These are phyloP conservation scores for Pseudogymnoascus sp. DNA, from an alignment of 2,329 filamentous ascomycete species.

Conservation along the genomic window DNA sequence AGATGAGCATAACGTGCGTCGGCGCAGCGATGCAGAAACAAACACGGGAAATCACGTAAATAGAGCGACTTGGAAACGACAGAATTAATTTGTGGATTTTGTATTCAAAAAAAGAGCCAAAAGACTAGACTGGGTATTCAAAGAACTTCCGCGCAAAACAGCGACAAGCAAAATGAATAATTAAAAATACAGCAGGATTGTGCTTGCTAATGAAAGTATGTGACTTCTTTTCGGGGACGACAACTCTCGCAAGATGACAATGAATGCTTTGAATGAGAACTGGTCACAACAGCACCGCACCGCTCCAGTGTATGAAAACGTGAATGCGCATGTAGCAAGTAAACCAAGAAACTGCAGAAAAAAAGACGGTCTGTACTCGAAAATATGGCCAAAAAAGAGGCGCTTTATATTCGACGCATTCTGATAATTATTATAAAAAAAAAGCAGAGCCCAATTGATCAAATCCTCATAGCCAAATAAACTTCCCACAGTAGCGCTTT, in stretches of 20 bases:
- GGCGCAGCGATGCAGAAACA: neutral
- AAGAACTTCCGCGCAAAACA: neutral
- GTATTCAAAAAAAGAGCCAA: neutral
- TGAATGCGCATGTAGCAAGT: neutral
- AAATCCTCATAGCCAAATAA: neutral
- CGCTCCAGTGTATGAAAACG: neutral
- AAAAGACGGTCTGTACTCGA: neutral
- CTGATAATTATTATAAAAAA: neutral
- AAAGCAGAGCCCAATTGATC: neutral
- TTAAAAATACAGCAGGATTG: neutral
- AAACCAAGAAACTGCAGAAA: neutral
- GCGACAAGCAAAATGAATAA: neutral
- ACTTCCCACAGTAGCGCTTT: neutral
- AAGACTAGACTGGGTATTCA: neutral
- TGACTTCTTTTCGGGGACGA: neutral
- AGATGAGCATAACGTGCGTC: neutral
- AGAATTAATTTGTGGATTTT: neutral
- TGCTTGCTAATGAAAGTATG: neutral
- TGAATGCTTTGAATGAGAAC: neutral
- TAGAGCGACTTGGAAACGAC: neutral
- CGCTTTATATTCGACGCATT: neutral
- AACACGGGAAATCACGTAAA: neutral
- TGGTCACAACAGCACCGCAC: neutral
- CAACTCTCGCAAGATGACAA: neutral
- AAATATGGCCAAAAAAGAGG: neutral